A percentile compares a stretch with the other conserved stretches of the same genome.
Conservation (phyloP, 805 yeast genomes). For the Ogataea allantospora region DNA sequence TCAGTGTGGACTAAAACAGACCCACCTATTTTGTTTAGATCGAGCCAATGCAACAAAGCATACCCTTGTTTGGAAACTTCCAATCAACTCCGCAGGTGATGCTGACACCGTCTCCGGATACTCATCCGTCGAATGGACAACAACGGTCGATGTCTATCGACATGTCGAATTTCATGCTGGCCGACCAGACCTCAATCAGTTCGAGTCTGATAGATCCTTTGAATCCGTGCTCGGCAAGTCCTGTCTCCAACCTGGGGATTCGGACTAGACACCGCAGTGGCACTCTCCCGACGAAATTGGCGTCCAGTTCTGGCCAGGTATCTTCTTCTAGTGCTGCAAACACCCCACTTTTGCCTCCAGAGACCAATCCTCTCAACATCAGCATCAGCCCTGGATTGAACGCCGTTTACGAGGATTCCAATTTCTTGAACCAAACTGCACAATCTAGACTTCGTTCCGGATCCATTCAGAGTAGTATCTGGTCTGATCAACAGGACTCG, state of each 20-base stretch:
- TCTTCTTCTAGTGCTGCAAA: slow-evolving; percentile 19
- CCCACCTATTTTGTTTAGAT: neutral
- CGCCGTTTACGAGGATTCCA: slow-evolving; percentile 28
- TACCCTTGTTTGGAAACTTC: slow-evolving; percentile 11
- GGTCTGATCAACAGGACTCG: slow-evolving; percentile 44
- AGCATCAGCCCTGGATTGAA: slow-evolving; percentile 28
- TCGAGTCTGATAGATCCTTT: slow-evolving; percentile 15
- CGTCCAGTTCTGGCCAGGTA: slow-evolving; percentile 22
- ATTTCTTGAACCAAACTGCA: slow-evolving; percentile 13
- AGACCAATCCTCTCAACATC: slow-evolving; percentile 14
- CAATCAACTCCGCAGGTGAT: slow-evolving; percentile 10
- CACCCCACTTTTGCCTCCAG: slow-evolving; percentile 22
- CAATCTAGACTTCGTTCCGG: slow-evolving; percentile 51
- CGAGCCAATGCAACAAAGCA: slow-evolving; percentile 8
- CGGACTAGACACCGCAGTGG: slow-evolving; percentile 73
- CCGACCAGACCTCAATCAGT: slow-evolving; percentile 13
- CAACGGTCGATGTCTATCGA: slow-evolving; percentile 22
- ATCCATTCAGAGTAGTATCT: slow-evolving; percentile 54
- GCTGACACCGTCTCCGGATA: slow-evolving; percentile 20
- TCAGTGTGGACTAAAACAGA: neutral
- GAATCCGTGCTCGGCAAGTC: slow-evolving; percentile 18
- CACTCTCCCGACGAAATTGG: slow-evolving; percentile 67
- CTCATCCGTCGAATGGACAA: slow-evolving; percentile 8
- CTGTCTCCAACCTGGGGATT: slow-evolving; percentile 38
- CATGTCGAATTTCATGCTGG: slow-evolving; percentile 15